Conservation (phyloP, 179 eudicot species). For the Silene coronaria region DNA sequence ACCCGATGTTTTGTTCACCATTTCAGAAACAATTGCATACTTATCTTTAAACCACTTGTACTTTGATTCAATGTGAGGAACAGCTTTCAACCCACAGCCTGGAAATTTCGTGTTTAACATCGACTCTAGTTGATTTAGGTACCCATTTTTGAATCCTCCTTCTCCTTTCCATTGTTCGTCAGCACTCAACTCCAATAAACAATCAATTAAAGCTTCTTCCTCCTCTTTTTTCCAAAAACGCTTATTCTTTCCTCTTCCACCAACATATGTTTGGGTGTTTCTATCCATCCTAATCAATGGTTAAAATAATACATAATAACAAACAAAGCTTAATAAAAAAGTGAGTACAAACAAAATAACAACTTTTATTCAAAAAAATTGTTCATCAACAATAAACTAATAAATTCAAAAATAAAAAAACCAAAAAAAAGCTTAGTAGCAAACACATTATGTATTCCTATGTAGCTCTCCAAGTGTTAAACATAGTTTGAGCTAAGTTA, state of each 20-base stretch:
- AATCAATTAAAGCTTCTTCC: background rate
- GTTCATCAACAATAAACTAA: background rate
- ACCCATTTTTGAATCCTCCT: constrained; percentile 15
- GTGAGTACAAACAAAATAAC: background rate
- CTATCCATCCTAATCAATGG: background rate
- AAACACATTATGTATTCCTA: background rate
- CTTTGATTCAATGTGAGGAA: constrained; percentile 22
- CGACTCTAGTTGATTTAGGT: background rate
- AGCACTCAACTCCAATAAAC: too few relatives aligned
- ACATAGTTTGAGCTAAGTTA: background rate
- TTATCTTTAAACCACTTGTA: constrained; percentile 17
- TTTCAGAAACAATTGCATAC: constrained; percentile 8
- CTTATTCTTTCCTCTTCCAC: constrained; percentile 11
- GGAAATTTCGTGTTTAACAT: constrained; percentile 7
- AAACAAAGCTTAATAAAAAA: background rate
- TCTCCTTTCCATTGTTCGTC: constrained; percentile 10
- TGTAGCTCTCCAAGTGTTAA: background rate
- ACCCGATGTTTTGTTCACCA: constrained; percentile 4
- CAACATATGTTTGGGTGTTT: background rate
- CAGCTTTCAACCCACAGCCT: constrained; percentile 8
- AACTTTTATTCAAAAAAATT: background rate
- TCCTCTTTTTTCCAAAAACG: constrained; percentile 6
- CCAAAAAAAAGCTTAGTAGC: too few relatives aligned
- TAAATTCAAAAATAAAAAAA: too few relatives aligned
- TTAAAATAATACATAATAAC: background rate